phyloP scores from a whole-genome alignment of 495 filamentous ascomycete genomes.

The Penicillium coffeae region DNA sequence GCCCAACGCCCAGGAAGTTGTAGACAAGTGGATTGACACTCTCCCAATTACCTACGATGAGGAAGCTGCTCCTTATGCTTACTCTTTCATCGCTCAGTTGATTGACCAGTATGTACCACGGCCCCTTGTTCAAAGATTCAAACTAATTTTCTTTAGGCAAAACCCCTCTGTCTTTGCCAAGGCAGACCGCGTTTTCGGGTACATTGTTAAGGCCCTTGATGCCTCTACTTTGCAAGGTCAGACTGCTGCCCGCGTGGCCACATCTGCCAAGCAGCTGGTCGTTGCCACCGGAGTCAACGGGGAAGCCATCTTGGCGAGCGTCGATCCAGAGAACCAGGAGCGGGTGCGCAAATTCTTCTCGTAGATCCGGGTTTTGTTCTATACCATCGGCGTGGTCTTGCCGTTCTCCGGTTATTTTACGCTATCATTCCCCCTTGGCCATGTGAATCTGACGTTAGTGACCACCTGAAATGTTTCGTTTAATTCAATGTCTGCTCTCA shows the following conservation, averaged over 20 bases:
- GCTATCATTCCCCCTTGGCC: constrained; percentile 21
- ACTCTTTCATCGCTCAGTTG: constrained; percentile 83
- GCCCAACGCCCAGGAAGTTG: constrained; percentile 64
- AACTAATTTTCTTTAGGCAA: constrained; percentile 56
- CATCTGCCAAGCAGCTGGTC: constrained; percentile 69
- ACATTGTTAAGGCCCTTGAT: constrained; percentile 82
- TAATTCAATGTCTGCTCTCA: constrained; percentile 9
- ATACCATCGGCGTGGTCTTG: constrained; percentile 18
- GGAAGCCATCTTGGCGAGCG: constrained; percentile 61
- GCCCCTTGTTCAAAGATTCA: background rate
- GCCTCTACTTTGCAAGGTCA: constrained; percentile 84
- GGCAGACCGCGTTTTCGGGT: constrained; percentile 73
- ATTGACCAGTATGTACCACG: constrained; percentile 79
- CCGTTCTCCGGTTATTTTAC: constrained; percentile 11
- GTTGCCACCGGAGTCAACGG: constrained; percentile 65
- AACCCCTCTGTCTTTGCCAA: constrained; percentile 76
- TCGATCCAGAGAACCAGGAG: constrained; percentile 72
- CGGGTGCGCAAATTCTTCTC: constrained; percentile 69
- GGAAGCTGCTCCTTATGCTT: constrained; percentile 95
- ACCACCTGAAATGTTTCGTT: constrained; percentile 22
- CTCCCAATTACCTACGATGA: constrained; percentile 93
- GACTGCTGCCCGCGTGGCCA: constrained; percentile 67
- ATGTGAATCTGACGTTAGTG: constrained; percentile 27
- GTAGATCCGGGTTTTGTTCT: constrained; percentile 32
- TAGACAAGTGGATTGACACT: constrained; percentile 79